phyloP scores from a whole-genome alignment of 805 yeast genomes.

The Cyberlindnera xylosilytica region DNA sequence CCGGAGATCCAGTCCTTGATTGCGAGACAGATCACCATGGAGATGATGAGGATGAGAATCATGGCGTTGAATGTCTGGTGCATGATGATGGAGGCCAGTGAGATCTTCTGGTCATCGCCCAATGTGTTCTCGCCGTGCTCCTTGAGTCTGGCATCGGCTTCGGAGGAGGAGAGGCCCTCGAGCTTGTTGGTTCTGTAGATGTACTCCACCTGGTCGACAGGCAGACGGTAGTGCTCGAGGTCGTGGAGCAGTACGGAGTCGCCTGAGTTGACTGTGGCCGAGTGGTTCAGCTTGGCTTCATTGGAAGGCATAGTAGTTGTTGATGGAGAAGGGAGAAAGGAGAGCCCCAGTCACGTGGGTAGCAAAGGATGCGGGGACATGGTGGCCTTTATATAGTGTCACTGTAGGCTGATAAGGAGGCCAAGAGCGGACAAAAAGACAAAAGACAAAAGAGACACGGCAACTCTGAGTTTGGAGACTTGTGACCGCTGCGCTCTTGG shows the following conservation, averaged over 20 bases:
- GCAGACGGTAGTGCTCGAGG: constrained; percentile 24
- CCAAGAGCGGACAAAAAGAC: no score
- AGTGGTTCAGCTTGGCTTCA: constrained; percentile 18
- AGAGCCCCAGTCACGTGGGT: no score
- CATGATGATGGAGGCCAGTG: constrained; percentile 50
- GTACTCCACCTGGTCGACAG: constrained; percentile 36
- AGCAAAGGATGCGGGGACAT: no score
- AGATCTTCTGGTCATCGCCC: constrained; percentile 57
- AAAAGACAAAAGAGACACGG: no score
- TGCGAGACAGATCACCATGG: constrained; percentile 69
- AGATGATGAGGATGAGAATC: constrained; percentile 68
- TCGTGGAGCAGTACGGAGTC: constrained; percentile 14
- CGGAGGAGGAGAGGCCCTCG: constrained; percentile 43
- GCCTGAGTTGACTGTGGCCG: constrained; percentile 14
- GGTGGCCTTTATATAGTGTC: no score
- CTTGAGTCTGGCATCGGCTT: constrained; percentile 30
- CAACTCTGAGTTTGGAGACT: no score
- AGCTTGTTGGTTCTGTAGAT: constrained; percentile 39
- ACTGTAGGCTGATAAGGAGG: no score
- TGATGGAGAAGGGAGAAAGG: not conserved
- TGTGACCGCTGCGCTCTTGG: no score
- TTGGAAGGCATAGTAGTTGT: constrained; percentile 3
- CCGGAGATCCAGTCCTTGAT: constrained; percentile 80
- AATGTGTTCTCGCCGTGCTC: constrained; percentile 57
- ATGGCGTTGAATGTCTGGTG: constrained; percentile 76